These are phyloP conservation scores for Kwoniella botswanensis DNA, from an alignment of 768 basidiomycete species.

Conservation along the genomic window DNA sequence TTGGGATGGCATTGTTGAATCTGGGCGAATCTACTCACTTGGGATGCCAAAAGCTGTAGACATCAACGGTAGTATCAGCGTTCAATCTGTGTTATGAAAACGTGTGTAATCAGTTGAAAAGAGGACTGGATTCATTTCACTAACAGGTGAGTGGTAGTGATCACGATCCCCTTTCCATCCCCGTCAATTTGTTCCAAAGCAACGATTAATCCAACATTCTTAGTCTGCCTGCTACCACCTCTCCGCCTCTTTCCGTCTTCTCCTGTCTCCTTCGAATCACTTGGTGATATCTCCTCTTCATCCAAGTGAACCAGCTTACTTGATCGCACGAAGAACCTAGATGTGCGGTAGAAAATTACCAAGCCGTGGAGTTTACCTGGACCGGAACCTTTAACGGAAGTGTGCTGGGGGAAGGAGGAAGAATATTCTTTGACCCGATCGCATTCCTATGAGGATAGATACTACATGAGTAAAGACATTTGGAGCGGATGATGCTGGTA, in stretches of 20 bases:
- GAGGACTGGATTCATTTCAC: conserved; percentile 5
- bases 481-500: neutral
- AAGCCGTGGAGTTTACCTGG: conserved; percentile 82
- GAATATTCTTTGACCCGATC: conserved; percentile 76
- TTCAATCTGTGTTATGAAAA: neutral
- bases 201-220: conserved; percentile 77
- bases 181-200: conserved; percentile 65
- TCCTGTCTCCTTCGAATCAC: conserved; percentile 72
- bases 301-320: conserved; percentile 72
- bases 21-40: conserved; percentile 62
- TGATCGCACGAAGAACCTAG: conserved; percentile 62
- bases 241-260: conserved; percentile 58
- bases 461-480: neutral
- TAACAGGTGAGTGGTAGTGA: conserved; percentile 82
- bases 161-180: conserved; percentile 66
- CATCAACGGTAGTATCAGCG: neutral
- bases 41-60: conserved; percentile 81
- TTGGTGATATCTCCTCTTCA: conserved; percentile 65
- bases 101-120: neutral
- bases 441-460: conserved; percentile 70
- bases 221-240: conserved; percentile 54
- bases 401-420: conserved; percentile 71
- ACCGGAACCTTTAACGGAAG: conserved; percentile 70
- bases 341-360: conserved; percentile 73
- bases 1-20: neutral